phyloP scores from a whole-genome alignment of 371 early-diverging fungal genomes.

The Circinella minor region DNA sequence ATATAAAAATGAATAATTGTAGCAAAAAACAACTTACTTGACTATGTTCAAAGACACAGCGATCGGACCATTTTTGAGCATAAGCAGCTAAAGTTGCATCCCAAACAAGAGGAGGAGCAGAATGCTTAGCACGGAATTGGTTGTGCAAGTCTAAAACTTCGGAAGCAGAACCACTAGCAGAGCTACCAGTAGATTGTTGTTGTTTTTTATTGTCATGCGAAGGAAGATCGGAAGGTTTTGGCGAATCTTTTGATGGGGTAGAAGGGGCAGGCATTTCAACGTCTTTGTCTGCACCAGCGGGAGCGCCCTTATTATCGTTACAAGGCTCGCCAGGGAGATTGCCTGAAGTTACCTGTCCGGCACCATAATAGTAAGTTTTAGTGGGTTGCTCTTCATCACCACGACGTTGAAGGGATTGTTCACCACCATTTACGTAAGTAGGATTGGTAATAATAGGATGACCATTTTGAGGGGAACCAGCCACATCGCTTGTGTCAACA shows the following conservation, averaged over 20 bases:
- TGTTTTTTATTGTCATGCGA: background rate
- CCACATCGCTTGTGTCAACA: slow-evolving; percentile 36
- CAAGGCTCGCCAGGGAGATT: background rate
- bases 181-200: background rate
- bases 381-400: too few species aligned
- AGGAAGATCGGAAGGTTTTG: background rate
- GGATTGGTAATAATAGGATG: background rate
- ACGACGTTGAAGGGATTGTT: too few species aligned
- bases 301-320: too few species aligned
- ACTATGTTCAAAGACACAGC: slow-evolving; percentile 50
- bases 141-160: slow-evolving; percentile 44
- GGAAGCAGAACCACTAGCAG: background rate
- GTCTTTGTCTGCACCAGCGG: background rate
- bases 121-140: slow-evolving; percentile 46
- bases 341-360: too few species aligned
- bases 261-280: background rate
- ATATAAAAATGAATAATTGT: background rate
- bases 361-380: too few species aligned
- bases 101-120: slow-evolving; percentile 53
- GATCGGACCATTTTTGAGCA: slow-evolving; percentile 51
- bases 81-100: slow-evolving; percentile 39
- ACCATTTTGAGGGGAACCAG: background rate
- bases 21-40: slow-evolving; percentile 1
- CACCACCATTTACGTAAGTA: too few species aligned
- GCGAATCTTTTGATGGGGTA: background rate